A percentile compares a stretch with the other conserved stretches of the same genome.
These are phyloP conservation scores for Pichia sp. DNA, from an alignment of 1,139 yeast genomes.

Conservation along the genomic window DNA sequence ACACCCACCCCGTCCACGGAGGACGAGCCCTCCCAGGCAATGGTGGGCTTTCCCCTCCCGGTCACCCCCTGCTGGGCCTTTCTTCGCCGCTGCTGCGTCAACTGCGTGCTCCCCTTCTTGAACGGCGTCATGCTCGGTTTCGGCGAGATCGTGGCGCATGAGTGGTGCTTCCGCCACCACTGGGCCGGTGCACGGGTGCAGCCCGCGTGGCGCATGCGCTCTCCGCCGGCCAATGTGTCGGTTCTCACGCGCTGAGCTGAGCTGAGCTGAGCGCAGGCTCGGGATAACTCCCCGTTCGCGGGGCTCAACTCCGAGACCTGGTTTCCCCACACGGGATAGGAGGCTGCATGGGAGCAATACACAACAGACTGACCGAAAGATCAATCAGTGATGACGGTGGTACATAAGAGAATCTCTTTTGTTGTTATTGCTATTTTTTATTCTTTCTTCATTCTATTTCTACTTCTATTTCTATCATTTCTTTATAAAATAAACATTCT, in stretches of 20 bases:
- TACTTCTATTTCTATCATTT: too few species aligned
- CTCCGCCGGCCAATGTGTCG: neutral
- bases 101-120: constrained; percentile 76
- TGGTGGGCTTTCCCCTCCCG: neutral
- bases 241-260: neutral
- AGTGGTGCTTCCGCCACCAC: constrained; percentile 72
- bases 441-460: too few species aligned
- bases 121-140: constrained; percentile 96
- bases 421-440: too few species aligned
- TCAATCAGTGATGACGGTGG: too few species aligned
- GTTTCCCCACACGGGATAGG: neutral
- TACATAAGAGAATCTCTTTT: too few species aligned
- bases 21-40: too few species aligned
- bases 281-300: neutral
- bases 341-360: neutral
- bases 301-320: neutral
- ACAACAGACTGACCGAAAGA: too few species aligned
- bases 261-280: too few species aligned
- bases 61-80: neutral
- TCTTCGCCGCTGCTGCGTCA: constrained; percentile 38
- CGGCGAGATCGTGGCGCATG: constrained; percentile 94
- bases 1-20: too few species aligned
- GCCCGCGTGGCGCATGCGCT: constrained; percentile 6
- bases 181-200: constrained; percentile 69
- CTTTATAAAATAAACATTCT: too few species aligned